phyloP scores from a whole-genome alignment of 805 yeast species.

The Nakazawaea siamensis region DNA sequence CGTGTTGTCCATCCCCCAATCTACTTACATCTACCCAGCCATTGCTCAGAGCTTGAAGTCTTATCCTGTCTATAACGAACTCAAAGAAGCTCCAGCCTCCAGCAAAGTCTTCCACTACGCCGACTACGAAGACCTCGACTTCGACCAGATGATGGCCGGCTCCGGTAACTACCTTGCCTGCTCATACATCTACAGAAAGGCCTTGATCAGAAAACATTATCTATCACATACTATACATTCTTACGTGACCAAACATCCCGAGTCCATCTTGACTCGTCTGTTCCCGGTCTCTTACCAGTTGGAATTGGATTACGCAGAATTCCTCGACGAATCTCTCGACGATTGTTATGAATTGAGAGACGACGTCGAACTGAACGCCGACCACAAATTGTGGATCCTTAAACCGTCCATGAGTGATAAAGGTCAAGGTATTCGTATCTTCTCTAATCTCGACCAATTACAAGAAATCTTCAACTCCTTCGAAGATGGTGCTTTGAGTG shows the following conservation, averaged over 20 bases:
- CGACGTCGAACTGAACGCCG: slow-evolving; percentile 51
- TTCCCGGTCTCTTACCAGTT: slow-evolving; percentile 72
- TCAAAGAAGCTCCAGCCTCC: slow-evolving; percentile 11
- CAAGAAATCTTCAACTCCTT: slow-evolving; percentile 80
- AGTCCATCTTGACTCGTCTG: slow-evolving; percentile 47
- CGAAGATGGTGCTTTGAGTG: slow-evolving; percentile 64
- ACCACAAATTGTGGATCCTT: slow-evolving; percentile 65
- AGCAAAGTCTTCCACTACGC: slow-evolving; percentile 63
- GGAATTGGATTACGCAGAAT: slow-evolving; percentile 94
- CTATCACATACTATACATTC: slow-evolving; percentile 77
- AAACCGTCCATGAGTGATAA: slow-evolving; percentile 97
- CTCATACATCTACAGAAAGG: slow-evolving; percentile 84
- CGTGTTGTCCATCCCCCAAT: slow-evolving; percentile 29
- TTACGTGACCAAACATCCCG: slow-evolving; percentile 68
- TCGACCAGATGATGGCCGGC: slow-evolving; percentile 47
- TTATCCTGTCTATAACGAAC: slow-evolving; percentile 6
- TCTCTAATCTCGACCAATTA: slow-evolving; percentile 68
- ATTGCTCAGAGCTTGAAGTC: slow-evolving; percentile 10
- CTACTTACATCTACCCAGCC: slow-evolving; percentile 31
- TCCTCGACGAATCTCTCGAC: slow-evolving; percentile 86
- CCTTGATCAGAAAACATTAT: slow-evolving; percentile 83
- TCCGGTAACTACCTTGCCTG: slow-evolving; percentile 53
- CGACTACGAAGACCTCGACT: slow-evolving; percentile 82
- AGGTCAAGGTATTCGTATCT: slow-evolving; percentile 90
- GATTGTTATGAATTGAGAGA: slow-evolving; percentile 85